Conservation (phyloP, 805 yeast species). For the Pichia paraexigua region DNA sequence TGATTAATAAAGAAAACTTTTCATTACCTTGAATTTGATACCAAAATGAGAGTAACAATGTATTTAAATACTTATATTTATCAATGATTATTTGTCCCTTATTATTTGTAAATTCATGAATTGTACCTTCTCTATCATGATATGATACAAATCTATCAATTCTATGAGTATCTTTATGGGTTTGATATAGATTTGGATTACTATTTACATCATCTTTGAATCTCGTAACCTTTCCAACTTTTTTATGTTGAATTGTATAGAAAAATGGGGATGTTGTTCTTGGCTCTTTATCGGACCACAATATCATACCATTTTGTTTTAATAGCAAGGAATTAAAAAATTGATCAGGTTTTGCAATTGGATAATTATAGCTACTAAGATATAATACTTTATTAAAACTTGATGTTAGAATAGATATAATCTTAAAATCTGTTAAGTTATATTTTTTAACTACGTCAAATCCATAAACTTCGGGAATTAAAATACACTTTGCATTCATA, state of each 20-base stretch:
- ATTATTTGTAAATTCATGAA: constrained; percentile 56
- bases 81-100: constrained; percentile 55
- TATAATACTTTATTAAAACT: constrained; percentile 40
- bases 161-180: constrained; percentile 17
- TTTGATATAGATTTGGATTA: constrained; percentile 12
- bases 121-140: constrained; percentile 53
- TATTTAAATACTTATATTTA: constrained; percentile 44
- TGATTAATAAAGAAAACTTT: constrained; percentile 44
- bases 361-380: constrained; percentile 39
- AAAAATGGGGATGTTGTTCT: constrained; percentile 54
- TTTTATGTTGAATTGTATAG: constrained; percentile 44
- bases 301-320: constrained; percentile 38
- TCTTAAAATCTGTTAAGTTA: background rate
- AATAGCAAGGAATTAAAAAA: constrained; percentile 40
- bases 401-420: constrained; percentile 34
- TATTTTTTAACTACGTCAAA: background rate
- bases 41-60: constrained; percentile 46
- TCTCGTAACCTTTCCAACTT: constrained; percentile 30
- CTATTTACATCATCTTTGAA: constrained; percentile 25
- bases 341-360: constrained; percentile 40
- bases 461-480: background rate
- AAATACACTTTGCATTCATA: background rate
- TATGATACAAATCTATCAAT: constrained; percentile 29
- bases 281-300: constrained; percentile 74
- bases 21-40: constrained; percentile 54